Percentiles rank a stretch among this genome's conserved stretches.
These are phyloP conservation scores for Cercospora canescens DNA, from an alignment of 2,329 filamentous ascomycete genomes.

Conservation along the genomic window DNA sequence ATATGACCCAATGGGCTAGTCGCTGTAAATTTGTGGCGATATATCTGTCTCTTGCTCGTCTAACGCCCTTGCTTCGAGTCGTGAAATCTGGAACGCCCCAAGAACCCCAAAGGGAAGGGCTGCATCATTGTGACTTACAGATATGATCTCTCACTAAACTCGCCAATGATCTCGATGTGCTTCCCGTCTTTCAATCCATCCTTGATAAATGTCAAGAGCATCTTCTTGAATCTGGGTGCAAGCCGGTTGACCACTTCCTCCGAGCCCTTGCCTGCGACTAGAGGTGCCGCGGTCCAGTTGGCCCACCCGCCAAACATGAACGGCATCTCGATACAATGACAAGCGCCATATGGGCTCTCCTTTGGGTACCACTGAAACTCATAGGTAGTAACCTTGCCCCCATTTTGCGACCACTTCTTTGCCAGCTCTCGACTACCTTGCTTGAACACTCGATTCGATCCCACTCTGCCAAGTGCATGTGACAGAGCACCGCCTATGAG, in stretches of 20 bases:
- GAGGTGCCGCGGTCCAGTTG: not conserved
- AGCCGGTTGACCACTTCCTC: not conserved
- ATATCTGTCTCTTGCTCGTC: too few species aligned
- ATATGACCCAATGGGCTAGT: too few species aligned
- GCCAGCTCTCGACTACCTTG: slow-evolving; percentile 3
- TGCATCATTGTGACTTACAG: not conserved
- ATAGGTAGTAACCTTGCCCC: not conserved
- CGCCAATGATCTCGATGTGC: not conserved
- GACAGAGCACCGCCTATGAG: not conserved
- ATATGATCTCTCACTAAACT: not conserved
- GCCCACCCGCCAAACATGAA: slow-evolving; percentile 4
- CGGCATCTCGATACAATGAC: slow-evolving; percentile 9
- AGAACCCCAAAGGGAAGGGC: not conserved
- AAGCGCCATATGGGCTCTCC: not conserved
- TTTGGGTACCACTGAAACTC: slow-evolving; percentile 6
- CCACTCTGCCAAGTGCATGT: not conserved
- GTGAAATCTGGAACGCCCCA: too few species aligned
- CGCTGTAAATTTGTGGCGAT: too few species aligned
- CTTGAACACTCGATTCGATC: not conserved
- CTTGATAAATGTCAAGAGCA: slow-evolving; percentile 1
- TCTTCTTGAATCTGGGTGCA: not conserved
- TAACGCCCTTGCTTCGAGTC: too few species aligned
- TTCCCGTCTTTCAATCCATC: not conserved
- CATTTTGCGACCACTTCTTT: not conserved
- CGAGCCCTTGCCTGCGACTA: not conserved